Conservation (phyloP, 2,329 filamentous ascomycete species). For the Claviceps humidiphila region DNA sequence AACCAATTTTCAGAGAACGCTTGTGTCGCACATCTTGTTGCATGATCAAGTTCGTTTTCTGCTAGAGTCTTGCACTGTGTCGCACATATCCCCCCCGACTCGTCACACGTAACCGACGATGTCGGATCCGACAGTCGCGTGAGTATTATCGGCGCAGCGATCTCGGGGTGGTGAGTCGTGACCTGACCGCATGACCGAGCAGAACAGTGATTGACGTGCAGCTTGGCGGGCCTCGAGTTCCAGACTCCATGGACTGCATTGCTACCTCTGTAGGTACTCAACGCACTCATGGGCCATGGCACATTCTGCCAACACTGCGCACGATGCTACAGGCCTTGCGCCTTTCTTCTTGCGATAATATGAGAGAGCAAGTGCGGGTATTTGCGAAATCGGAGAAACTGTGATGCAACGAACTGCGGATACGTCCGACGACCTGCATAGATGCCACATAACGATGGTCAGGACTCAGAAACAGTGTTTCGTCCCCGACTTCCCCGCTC, state of each 20-base stretch:
- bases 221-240: background rate
- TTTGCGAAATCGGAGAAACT: background rate
- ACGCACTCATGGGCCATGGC: too few species aligned
- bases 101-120: background rate
- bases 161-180: background rate
- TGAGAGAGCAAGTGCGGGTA: background rate
- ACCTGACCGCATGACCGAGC: background rate
- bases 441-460: background rate
- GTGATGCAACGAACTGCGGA: background rate
- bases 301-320: background rate
- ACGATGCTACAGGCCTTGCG: background rate
- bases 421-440: background rate
- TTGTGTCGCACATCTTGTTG: background rate
- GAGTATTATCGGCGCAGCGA: background rate
- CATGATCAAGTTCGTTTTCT: background rate
- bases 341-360: background rate
- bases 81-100: background rate
- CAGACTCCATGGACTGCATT: background rate
- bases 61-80: background rate
- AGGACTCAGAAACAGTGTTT: background rate
- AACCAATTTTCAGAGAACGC: background rate
- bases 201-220: background rate
- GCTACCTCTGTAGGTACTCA: background rate
- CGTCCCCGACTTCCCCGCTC: background rate
- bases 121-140: background rate